Evolutionary conservation across 1,284 basidiomycete genomes (phyloP).

Genomic region (Pseudozyma sp.): DNA sequence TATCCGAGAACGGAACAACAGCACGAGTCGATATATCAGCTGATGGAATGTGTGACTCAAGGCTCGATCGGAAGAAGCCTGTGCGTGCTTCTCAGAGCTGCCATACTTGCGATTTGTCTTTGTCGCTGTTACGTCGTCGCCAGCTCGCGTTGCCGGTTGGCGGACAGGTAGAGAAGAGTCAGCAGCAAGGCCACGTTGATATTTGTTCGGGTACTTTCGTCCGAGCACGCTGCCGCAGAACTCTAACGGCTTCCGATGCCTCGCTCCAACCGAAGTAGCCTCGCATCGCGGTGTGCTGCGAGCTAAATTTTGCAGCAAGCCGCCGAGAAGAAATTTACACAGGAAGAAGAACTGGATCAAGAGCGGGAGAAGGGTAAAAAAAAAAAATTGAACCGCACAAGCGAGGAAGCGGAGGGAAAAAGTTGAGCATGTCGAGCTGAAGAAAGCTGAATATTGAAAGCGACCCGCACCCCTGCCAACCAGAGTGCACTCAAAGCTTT

Average conservation of each 20-base stretch:
- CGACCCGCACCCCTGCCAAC: conserved; percentile 12
- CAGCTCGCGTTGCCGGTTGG: too few species aligned
- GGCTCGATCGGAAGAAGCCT: background rate
- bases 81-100: too few species aligned
- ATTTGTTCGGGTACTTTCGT: conserved; percentile 24
- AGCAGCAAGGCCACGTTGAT: background rate
- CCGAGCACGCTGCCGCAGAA: conserved; percentile 13
- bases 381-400: conserved; percentile 6
- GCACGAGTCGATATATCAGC: background rate
- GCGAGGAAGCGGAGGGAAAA: conserved; percentile 5
- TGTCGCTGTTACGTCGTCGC: too few species aligned
- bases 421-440: background rate
- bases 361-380: background rate
- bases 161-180: too few species aligned
- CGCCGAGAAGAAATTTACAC: conserved; percentile 7
- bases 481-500: conserved; percentile 8
- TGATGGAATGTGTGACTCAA: background rate
- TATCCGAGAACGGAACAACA: too few species aligned
- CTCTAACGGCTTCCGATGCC: too few species aligned
- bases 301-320: conserved; percentile 1
- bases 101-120: too few species aligned
- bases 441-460: conserved; percentile 18
- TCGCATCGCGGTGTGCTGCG: too few species aligned
- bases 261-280: too few species aligned
- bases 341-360: background rate